Percentiles rank a stretch among this genome's conserved stretches.
Evolutionary conservation across 1,284 basidiomycete species (phyloP).

Genomic region (Anthracocystis walkeri): DNA sequence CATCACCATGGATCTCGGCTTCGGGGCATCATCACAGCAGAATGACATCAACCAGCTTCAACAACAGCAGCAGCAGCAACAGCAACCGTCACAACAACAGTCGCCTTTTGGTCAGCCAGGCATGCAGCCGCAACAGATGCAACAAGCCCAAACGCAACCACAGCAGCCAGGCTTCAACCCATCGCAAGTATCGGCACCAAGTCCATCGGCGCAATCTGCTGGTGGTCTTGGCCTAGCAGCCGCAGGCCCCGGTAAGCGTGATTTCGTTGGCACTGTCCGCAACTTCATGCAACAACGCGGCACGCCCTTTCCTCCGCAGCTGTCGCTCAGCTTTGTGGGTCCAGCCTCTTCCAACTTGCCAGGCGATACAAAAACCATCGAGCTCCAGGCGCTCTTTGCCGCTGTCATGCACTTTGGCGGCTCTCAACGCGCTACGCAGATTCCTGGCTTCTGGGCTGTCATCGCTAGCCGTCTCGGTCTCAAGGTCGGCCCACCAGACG

Average conservation of each 20-base stretch:
- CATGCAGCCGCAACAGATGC: conserved; percentile 39
- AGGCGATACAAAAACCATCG: conserved; percentile 60
- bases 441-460: conserved; percentile 63
- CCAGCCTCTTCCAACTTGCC: conserved; percentile 49
- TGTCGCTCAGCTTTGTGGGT: conserved; percentile 54
- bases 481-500: conserved; percentile 51
- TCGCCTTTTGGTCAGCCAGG: conserved; percentile 17
- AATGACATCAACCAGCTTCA: conserved; percentile 23
- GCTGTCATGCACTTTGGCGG: conserved; percentile 59
- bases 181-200: conserved; percentile 26
- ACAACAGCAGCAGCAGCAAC: conserved; percentile 25
- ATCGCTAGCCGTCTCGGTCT: conserved; percentile 60
- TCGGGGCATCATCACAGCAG: conserved; percentile 21
- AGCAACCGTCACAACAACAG: conserved; percentile 28
- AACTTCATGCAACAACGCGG: conserved; percentile 61
- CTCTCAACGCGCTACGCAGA: conserved; percentile 50
- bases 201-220: conserved; percentile 20
- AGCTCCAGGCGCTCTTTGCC: conserved; percentile 58
- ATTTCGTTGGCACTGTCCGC: conserved; percentile 60
- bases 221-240: conserved; percentile 12
- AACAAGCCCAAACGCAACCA: conserved; percentile 24
- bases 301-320: conserved; percentile 51
- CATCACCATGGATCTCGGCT: conserved; percentile 28
- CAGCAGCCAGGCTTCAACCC: conserved; percentile 36
- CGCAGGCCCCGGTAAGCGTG: conserved; percentile 35